A percentile compares a stretch with the other conserved stretches of the same genome.
These are phyloP conservation scores for Pythium plurisporium DNA, from an alignment of 352 stramenopile species.

Conservation along the genomic window DNA sequence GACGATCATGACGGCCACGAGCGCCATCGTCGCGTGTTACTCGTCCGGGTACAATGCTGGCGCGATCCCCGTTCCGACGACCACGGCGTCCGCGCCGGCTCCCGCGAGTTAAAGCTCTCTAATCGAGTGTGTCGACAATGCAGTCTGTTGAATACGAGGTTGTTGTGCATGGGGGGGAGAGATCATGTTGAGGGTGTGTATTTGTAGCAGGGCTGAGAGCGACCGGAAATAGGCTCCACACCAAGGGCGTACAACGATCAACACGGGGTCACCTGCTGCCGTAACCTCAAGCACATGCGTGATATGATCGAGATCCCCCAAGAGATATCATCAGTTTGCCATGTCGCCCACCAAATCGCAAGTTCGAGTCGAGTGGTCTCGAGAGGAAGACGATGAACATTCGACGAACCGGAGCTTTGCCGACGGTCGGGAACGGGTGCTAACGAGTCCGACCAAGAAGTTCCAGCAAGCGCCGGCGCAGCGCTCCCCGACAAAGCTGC, in stretches of 20 bases:
- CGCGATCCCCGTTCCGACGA: not conserved
- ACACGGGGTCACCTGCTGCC: too few species aligned
- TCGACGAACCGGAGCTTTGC: not conserved
- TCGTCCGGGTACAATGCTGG: constrained; percentile 9
- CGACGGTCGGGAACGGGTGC: not conserved
- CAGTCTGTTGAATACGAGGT: too few species aligned
- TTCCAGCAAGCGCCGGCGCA: not conserved
- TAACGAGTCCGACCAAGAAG: constrained; percentile 5
- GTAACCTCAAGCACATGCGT: too few species aligned
- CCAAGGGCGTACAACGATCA: too few species aligned
- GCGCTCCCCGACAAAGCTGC: not conserved
- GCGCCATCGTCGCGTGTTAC: constrained; percentile 60
- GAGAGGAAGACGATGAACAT: constrained; percentile 3
- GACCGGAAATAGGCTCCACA: not conserved
- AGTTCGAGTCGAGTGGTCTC: not conserved
- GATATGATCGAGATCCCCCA: too few species aligned
- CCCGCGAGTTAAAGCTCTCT: too few species aligned
- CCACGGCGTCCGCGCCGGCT: not conserved
- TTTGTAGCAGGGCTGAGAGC: not conserved
- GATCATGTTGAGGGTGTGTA: not conserved
- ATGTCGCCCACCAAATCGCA: not conserved
- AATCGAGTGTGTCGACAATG: too few species aligned
- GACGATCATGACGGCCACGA: constrained; percentile 75
- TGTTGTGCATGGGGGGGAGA: not conserved
- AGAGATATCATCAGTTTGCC: too few species aligned